Base-by-base conservation (phyloP, 441 rosid species). In the Eruca vesicaria region DNA sequence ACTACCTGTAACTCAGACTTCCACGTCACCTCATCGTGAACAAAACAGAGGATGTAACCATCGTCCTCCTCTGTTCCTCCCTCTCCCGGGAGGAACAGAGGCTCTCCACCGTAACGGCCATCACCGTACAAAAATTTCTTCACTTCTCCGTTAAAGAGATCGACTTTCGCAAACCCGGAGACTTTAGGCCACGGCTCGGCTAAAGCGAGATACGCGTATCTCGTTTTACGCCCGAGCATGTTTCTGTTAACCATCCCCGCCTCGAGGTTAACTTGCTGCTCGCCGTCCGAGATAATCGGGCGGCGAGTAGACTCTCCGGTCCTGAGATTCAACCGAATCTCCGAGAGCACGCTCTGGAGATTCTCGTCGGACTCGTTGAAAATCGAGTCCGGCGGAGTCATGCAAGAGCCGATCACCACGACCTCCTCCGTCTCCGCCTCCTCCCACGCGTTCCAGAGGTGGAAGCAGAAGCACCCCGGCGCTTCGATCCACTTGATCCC, bases 131-230 rank as follows among this genome's bases (percentile, higher is more conserved):
- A 60, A 57, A 82, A 80, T 63, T 87, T 84, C 33, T 68, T 63
- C 12, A 81, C 80, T 15, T 88, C 85, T 8, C 96, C 93, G 0
- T 87, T 88, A 3, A 71, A 55, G 29, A 90, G 84, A 56, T 91
- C 86, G n/a, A 89, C 94, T 77, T 91, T 91, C 0, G 94, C 97
- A 16, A 91, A 89, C 4, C 97, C 97, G 0, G 94, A 89, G 8
- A 91, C 97, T 73, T 84, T 86, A 0, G 97, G 97, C 97, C 97
- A 91, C 0, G 97, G 92, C 76, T 91, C 97, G 0, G 94, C 94
- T 1, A 89, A 59, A 1, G 94, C 97, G n/a, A 91, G 65, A 66
- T 88, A 91, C 3, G 90, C 92, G 55, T 70, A 88, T 36, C 58
- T 78, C 18, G 90, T 88, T 63, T 84, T 87, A 10, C 94, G 78